Evolutionary conservation across 2,329 filamentous ascomycete genomes (phyloP).

Genomic region (Aspergillus sp.): DNA sequence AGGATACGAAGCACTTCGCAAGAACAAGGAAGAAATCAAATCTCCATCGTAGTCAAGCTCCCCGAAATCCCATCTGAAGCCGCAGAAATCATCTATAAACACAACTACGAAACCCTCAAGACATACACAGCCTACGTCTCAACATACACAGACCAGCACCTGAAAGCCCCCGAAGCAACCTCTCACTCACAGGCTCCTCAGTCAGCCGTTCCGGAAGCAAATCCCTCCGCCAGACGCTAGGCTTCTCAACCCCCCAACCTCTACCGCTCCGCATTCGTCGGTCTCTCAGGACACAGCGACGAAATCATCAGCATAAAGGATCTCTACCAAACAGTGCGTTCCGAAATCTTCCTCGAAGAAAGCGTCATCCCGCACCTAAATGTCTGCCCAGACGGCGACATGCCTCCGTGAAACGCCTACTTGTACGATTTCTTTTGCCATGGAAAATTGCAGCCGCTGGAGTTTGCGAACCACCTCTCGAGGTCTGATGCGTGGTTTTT

Average conservation of each 20-base stretch:
- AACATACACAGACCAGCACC: constrained; percentile 61
- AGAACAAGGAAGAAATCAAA: constrained; percentile 43
- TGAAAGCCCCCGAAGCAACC: constrained; percentile 47
- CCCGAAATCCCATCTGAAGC: constrained; percentile 55
- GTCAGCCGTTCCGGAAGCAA: constrained; percentile 33
- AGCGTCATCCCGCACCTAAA: constrained; percentile 63
- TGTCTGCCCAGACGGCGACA: constrained; percentile 51
- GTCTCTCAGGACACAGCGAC: constrained; percentile 62
- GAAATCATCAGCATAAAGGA: constrained; percentile 59
- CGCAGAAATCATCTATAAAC: constrained; percentile 48
- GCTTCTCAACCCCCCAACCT: constrained; percentile 5
- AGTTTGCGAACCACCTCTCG: constrained; percentile 59
- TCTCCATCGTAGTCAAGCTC: constrained; percentile 62
- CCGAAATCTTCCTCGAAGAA: constrained; percentile 67
- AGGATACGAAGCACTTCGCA: constrained; percentile 26
- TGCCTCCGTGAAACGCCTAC: constrained; percentile 37
- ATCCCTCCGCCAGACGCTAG: constrained; percentile 8
- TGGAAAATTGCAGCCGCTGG: constrained; percentile 56
- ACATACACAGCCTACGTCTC: constrained; percentile 64
- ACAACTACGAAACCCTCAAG: constrained; percentile 59
- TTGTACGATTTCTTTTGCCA: constrained; percentile 73
- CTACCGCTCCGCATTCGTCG: constrained; percentile 62
- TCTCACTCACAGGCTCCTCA: constrained; percentile 55
- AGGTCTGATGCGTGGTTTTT: constrained; percentile 64
- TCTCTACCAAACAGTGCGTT: constrained; percentile 58